Base-by-base conservation (phyloP, 129 eudicot genomes). In the Centrapalus pauciflorus region DNA sequence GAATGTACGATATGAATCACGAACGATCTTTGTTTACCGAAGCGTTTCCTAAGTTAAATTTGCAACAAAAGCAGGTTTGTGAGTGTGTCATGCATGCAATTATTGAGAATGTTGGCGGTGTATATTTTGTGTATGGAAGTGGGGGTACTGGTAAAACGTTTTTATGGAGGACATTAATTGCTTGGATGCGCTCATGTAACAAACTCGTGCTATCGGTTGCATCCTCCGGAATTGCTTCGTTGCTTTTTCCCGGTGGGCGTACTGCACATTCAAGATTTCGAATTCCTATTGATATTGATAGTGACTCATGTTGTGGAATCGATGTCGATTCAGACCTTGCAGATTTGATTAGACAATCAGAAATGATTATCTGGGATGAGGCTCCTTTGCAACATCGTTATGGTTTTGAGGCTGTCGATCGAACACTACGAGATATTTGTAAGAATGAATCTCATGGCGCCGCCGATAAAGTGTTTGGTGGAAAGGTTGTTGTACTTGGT, bases 391-490 rank as follows among this genome's bases (percentile, higher is more conserved):
- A 61, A 21, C 49, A 61, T 20, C 19, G 50, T 0, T 7, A 61
- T 61, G 29, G 7, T 9, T 61, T 61, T 61, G 66, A 61, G 11
- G 66, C 19, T 19, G 33, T 61, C 21, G 66, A 61, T 35, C 4
- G 21, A 4, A 34, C 11, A 2, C 35, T 61, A 1, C 32, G 7
- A 4, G n/a, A n/a, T n/a, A n/a, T n/a, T n/a, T n/a, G n/a, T n/a
- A n/a, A n/a, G n/a, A n/a, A n/a, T n/a, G n/a, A n/a, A n/a, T n/a
- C n/a, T n/a, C n/a, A n/a, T n/a, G n/a, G n/a, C n/a, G n/a, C n/a
- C n/a, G n/a, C n/a, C n/a, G n/a, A n/a, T n/a, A n/a, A n/a, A n/a
- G n/a, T n/a, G n/a, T n/a, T n/a, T n/a, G n/a, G n/a, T n/a, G n/a
- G n/a, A n/a, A n/a, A n/a, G n/a, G n/a, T n/a, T n/a, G n/a, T n/a